Base-by-base conservation (phyloP, 2,329 filamentous ascomycete genomes). In the Keithomyces neogunnii region DNA sequence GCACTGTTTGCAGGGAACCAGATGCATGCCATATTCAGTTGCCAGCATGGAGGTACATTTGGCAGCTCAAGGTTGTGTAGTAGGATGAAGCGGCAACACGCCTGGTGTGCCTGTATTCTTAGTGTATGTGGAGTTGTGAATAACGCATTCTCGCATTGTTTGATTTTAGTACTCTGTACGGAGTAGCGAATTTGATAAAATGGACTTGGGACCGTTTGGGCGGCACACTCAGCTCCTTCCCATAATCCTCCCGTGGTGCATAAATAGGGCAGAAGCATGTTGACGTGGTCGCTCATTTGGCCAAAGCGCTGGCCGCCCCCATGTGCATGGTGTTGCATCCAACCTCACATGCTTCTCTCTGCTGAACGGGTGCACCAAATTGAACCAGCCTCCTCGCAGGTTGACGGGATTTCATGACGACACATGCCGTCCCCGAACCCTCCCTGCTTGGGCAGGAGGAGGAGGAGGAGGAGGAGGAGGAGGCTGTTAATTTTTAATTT, bases 241-340 rank as follows among this genome's bases (percentile, higher is more conserved):
- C 19, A 19, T 19, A 19, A 19, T 19, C 19, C 19, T 19, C 19
- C 19, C 19, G 1, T 19, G 19, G 19, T 19, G 19, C 19, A 19
- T 19, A 19, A 19, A 19, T 30, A 3, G 39, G 10, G 28, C 6
- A 31, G 28, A 29, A 28, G 48, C 32, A 28, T 49, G 48, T 45
- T 38, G 48, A 49, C 47, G 47, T 49, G 47, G 47, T 44, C 47
- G 30, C 31, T 29, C 6, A 36, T 44, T 44, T 44, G 28, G 8
- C 40, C 40, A 44, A 42, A 10, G 19, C 19, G 19, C 19, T 19
- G 42, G 4, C 40, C 13, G 4, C 28, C 47, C 40, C 7, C 36
- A 40, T 39, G 5, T 48, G 38, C 38, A 30, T 39, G 28, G 47
- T 28, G 47, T 42, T 48, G 42, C 36, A 28, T 44, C 40, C 36